Evolutionary conservation across 306 rosid species (phyloP).

Genomic region (Acacia crassicarpa): DNA sequence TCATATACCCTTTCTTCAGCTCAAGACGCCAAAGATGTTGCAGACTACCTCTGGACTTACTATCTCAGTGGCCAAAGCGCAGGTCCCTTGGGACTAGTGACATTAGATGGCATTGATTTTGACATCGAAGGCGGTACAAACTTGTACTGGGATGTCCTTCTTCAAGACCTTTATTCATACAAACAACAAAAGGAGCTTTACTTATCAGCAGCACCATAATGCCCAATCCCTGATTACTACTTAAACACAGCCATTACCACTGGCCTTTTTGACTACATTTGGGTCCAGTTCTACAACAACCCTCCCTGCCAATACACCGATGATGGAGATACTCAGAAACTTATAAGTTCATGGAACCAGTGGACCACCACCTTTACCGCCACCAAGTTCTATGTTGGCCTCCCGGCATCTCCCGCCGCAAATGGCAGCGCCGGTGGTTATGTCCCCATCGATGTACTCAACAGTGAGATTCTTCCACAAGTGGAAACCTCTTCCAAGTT

Average conservation of each 20-base stretch:
- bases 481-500: slow-evolving; percentile 38
- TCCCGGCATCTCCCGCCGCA: slow-evolving; percentile 42
- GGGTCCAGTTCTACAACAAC: slow-evolving; percentile 11
- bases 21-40: neutral
- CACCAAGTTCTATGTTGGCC: slow-evolving; percentile 37
- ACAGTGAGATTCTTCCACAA: slow-evolving; percentile 44
- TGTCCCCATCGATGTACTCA: slow-evolving; percentile 38
- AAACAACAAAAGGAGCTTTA: too few species aligned
- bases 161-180: too few species aligned
- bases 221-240: neutral
- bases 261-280: neutral
- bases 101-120: too few species aligned
- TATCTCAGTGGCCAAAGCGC: neutral
- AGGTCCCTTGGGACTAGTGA: too few species aligned
- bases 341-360: slow-evolving; percentile 39
- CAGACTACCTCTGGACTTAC: slow-evolving; percentile 24
- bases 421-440: slow-evolving; percentile 27
- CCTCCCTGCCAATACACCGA: neutral
- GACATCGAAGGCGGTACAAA: too few species aligned
- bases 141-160: too few species aligned
- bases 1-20: neutral
- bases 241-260: neutral
- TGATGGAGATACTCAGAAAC: neutral
- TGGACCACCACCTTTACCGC: slow-evolving; percentile 24
- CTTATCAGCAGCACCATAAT: neutral